Base-by-base conservation (phyloP, 2,329 filamentous ascomycete species). In the Dryadomyces quercus-mongolicae region DNA sequence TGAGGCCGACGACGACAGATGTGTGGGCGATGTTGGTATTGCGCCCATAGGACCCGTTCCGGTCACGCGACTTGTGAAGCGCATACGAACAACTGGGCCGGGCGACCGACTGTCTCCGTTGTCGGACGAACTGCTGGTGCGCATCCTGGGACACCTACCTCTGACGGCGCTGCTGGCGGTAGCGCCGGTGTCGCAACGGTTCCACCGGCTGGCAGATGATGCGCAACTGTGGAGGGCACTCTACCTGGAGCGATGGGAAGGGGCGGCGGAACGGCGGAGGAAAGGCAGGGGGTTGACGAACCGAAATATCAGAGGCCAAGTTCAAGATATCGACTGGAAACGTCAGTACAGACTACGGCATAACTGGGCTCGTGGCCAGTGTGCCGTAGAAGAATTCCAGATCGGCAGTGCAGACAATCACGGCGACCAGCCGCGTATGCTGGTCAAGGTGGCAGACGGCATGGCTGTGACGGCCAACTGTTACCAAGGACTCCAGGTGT, bases 191-290 rank as follows among this genome's bases (percentile, higher is more conserved):
- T 96, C 89, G 2, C 81, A 72, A 53, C 88, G 86, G 56, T 86
- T 95, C 64, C 75, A 82, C 61, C 75, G 74, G 43, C 76, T 97
- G 18, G 78, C 88, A 8, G 76, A 78, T 54, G 93, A 97, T 67
- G 85, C 86, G 0, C 89, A 96, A 65, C 72, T 97, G 55, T 98
- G 93, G 93, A 93, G 92, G 67, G 78, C 79, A 15, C 80, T 89
- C 51, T 98, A 95, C 70, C 95, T 94, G 69, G 77, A 82, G 25
- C 84, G 86, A 58, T 97, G 86, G 87, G 0, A 85, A 85, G 21
- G 78, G 85, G 54, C 69, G 73, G 54, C 54, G 20, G 52, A 59
- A 52, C 46, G 81, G 38, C 12, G 22, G 13, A 18, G 25, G 54
- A 36, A 8, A 10, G 4, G 18, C 9, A 18, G 13, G 20, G 22